These are phyloP conservation scores for Metarhizium anisopliae DNA, from an alignment of 2,329 filamentous ascomycete species.

Conservation along the genomic window DNA sequence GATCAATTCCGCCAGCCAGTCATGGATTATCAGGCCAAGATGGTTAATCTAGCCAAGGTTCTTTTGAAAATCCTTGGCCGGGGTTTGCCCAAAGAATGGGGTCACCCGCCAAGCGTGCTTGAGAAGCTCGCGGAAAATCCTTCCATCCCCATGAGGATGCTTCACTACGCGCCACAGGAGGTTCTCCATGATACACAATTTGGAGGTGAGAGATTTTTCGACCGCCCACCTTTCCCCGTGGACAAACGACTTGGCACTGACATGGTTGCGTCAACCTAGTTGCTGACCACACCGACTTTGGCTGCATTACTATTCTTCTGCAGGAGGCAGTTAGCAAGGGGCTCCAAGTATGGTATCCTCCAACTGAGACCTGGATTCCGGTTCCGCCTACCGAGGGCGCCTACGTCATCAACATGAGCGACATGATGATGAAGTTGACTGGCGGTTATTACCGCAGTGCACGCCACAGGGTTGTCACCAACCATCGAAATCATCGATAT, in stretches of 20 bases:
- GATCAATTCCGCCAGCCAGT: not conserved
- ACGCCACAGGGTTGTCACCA: constrained; percentile 20
- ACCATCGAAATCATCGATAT: constrained; percentile 15
- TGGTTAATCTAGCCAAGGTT: not conserved
- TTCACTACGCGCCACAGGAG: constrained; percentile 17
- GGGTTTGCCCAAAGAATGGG: not conserved
- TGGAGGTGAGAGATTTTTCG: constrained; percentile 6
- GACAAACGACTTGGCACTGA: not conserved
- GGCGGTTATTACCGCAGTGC: constrained; percentile 21
- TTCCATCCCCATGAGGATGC: constrained; percentile 11
- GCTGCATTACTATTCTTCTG: constrained; percentile 18
- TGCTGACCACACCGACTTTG: constrained; percentile 22
- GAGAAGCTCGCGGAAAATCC: not conserved
- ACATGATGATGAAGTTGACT: constrained; percentile 24
- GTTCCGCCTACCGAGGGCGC: constrained; percentile 20
- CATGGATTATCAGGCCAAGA: not conserved
- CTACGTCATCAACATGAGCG: constrained; percentile 28
- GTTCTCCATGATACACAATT: constrained; percentile 15
- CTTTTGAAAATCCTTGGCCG: not conserved
- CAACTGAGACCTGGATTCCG: constrained; percentile 17
- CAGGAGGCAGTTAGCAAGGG: constrained; percentile 18
- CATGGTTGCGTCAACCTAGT: constrained; percentile 6
- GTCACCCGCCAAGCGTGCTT: not conserved
- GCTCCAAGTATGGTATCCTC: constrained; percentile 18
- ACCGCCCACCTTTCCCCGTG: not conserved